Conservation (phyloP, 2,329 filamentous ascomycete species). For the Macrophomina tecta region DNA sequence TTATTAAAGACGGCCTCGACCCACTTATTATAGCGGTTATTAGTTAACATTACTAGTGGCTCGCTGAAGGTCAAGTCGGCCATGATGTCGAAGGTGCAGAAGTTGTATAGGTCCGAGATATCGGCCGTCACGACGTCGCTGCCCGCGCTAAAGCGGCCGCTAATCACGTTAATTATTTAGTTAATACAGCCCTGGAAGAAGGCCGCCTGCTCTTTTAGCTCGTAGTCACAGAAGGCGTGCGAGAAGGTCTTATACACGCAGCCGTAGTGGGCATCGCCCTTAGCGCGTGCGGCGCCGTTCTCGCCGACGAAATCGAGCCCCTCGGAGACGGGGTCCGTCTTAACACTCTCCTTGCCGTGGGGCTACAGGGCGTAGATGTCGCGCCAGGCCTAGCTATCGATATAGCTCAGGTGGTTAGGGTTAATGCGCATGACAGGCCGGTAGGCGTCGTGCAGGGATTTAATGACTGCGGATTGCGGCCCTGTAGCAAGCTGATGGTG, state of each 20-base stretch:
- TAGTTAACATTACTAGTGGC: constrained; percentile 32
- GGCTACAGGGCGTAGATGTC: constrained; percentile 46
- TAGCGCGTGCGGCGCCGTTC: constrained; percentile 40
- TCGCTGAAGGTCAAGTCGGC: constrained; percentile 36
- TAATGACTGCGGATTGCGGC: constrained; percentile 36
- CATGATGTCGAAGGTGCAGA: constrained; percentile 34
- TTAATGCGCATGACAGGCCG: constrained; percentile 50
- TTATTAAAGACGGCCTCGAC: constrained; percentile 37
- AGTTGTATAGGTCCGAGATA: constrained; percentile 41
- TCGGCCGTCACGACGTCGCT: too few relatives aligned
- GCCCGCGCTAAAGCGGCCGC: constrained; percentile 30
- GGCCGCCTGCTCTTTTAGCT: constrained; percentile 46
- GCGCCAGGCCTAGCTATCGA: constrained; percentile 49
- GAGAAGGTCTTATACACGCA: constrained; percentile 46
- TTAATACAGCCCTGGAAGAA: constrained; percentile 49
- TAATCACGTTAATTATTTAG: constrained; percentile 46
- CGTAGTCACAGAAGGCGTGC: constrained; percentile 49
- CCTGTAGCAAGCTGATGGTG: constrained; percentile 36
- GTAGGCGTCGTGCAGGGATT: constrained; percentile 46
- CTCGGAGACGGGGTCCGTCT: constrained; percentile 40
- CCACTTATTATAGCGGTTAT: constrained; percentile 36
- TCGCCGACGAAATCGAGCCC: constrained; percentile 40
- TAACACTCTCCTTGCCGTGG: constrained; percentile 27
- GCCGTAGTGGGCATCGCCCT: constrained; percentile 49
- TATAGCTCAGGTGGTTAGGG: constrained; percentile 48